phyloP scores from a whole-genome alignment of 2,329 filamentous ascomycete species.

The Tolypocladium capitatum region DNA sequence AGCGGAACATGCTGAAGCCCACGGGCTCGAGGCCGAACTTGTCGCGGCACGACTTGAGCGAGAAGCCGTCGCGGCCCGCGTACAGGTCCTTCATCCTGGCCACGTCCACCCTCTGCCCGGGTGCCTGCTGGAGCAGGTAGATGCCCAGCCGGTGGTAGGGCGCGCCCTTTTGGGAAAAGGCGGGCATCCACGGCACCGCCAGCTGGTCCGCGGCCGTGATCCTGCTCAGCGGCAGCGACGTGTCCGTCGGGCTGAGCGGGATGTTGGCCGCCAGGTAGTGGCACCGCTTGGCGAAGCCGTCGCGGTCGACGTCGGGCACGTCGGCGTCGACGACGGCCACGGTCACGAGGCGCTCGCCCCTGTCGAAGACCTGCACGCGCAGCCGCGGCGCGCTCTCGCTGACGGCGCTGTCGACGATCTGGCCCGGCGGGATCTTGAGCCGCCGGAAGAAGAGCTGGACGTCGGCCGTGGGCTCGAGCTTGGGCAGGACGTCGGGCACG shows the following conservation, averaged over 20 bases:
- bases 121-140: constrained; percentile 69
- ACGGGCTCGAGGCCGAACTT: constrained; percentile 58
- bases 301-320: constrained; percentile 63
- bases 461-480: constrained; percentile 64
- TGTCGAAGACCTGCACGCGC: constrained; percentile 73
- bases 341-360: constrained; percentile 68
- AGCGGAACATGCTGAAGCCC: constrained; percentile 79
- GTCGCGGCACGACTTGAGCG: constrained; percentile 59
- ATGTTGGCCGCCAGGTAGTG: constrained; percentile 72
- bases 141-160: constrained; percentile 83
- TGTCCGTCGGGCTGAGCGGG: constrained; percentile 36
- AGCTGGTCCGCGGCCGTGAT: constrained; percentile 51
- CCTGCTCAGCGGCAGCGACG: constrained; percentile 50
- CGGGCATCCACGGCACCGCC: constrained; percentile 68
- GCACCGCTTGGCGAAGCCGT: constrained; percentile 68
- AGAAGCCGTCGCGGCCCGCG: constrained; percentile 51
- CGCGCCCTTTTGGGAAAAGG: constrained; percentile 77
- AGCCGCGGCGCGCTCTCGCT: constrained; percentile 65
- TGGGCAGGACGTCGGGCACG: constrained; percentile 74
- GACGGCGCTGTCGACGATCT: constrained; percentile 60
- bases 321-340: constrained; percentile 82
- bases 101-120: constrained; percentile 43
- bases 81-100: constrained; percentile 41
- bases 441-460: constrained; percentile 70
- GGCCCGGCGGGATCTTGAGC: constrained; percentile 58